A percentile compares a stretch with the other conserved stretches of the same genome.
Evolutionary conservation across 768 basidiomycete genomes (phyloP).

Genomic region (Suillus variegatus): DNA sequence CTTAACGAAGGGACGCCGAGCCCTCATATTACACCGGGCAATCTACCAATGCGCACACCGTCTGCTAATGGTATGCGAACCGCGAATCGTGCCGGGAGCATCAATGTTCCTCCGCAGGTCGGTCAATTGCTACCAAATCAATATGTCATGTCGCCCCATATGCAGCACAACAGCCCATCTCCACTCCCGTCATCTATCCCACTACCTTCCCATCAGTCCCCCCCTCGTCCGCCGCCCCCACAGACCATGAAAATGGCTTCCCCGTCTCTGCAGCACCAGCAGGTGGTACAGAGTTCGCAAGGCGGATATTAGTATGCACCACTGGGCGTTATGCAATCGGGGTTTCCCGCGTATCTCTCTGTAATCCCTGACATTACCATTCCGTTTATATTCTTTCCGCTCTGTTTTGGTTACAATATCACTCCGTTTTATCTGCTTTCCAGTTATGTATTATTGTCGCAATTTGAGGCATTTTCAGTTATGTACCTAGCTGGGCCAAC

Average conservation of each 20-base stretch:
- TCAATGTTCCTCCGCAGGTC: conserved; percentile 17
- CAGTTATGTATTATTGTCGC: conserved; percentile 34
- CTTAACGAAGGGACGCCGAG: conserved; percentile 35
- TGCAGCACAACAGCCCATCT: conserved; percentile 46
- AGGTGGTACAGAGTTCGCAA: conserved; percentile 51
- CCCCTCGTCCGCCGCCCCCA: conserved; percentile 50
- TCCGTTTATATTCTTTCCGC: conserved; percentile 36
- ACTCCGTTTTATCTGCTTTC: conserved; percentile 39
- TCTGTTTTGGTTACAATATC: conserved; percentile 35
- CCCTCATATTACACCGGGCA: conserved; percentile 40
- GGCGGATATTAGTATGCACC: conserved; percentile 46
- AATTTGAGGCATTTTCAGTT: conserved; percentile 4
- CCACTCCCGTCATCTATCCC: conserved; percentile 46
- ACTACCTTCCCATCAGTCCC: conserved; percentile 41
- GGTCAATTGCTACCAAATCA: conserved; percentile 40
- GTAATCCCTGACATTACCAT: conserved; percentile 16
- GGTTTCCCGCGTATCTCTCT: conserved; percentile 19
- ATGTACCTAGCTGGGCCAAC: not conserved
- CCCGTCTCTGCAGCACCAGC: conserved; percentile 57
- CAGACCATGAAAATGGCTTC: conserved; percentile 56
- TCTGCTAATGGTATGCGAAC: conserved; percentile 60
- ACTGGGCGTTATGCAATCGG: conserved; percentile 14
- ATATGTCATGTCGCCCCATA: conserved; percentile 50
- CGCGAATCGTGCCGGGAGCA: conserved; percentile 32
- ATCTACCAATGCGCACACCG: conserved; percentile 47